A percentile compares a stretch with the other conserved stretches of the same genome.
Conservation (phyloP, 495 filamentous ascomycete species). For the Letharia columbiana region DNA sequence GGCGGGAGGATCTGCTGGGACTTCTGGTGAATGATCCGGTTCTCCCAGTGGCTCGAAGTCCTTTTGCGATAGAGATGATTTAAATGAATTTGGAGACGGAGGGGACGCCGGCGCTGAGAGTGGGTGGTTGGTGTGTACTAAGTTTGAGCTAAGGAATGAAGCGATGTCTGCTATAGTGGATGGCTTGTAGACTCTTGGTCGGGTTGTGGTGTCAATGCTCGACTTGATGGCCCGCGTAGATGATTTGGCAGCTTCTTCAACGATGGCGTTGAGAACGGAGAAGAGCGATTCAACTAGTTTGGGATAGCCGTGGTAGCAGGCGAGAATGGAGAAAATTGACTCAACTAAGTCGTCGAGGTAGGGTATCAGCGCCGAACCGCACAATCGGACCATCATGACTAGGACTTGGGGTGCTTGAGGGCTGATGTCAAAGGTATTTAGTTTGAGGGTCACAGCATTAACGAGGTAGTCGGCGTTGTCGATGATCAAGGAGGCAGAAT, state of each 20-base stretch:
- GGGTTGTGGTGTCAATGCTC: constrained; percentile 29
- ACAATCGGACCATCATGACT: constrained; percentile 86
- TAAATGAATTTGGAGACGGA: constrained; percentile 19
- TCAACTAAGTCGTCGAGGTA: constrained; percentile 87
- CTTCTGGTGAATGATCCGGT: not conserved
- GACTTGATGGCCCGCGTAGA: constrained; percentile 43
- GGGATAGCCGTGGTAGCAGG: constrained; percentile 89
- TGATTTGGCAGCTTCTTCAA: constrained; percentile 67
- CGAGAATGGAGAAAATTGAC: constrained; percentile 82
- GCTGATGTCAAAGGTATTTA: constrained; percentile 86
- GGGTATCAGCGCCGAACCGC: constrained; percentile 71
- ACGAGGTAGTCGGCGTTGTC: constrained; percentile 96
- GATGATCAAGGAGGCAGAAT: constrained; percentile 70
- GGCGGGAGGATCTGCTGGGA: constrained; percentile 35
- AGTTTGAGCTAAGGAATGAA: constrained; percentile 14
- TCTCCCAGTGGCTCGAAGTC: not conserved
- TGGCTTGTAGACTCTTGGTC: constrained; percentile 36
- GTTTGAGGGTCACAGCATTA: constrained; percentile 78
- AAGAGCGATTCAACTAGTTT: constrained; percentile 79
- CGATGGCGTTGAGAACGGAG: constrained; percentile 67
- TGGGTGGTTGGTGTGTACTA: constrained; percentile 7
- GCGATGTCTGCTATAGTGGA: constrained; percentile 35
- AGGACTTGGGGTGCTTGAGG: constrained; percentile 86
- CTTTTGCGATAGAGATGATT: not conserved
- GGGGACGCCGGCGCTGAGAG: constrained; percentile 11